Evolutionary conservation across 176 grass and related monocot genomes (phyloP).

Genomic region (Tillandsia leiboldiana): DNA sequence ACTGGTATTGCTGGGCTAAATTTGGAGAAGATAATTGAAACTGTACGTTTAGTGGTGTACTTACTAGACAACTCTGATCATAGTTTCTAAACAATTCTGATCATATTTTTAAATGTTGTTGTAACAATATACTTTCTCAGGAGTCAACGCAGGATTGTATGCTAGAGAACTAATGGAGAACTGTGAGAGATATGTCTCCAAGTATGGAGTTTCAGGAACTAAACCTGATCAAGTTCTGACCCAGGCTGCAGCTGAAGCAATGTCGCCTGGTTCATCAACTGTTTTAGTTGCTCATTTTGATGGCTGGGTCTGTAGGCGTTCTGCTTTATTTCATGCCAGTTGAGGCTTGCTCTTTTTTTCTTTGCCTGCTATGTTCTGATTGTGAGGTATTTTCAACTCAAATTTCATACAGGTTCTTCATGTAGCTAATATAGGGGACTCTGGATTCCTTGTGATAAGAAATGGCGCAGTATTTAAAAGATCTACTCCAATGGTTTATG

Average conservation of each 20-base stretch:
- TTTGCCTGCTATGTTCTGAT: too few relatives aligned
- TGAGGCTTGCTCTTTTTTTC: too few relatives aligned
- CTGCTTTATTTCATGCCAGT: background rate
- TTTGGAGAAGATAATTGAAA: too few relatives aligned
- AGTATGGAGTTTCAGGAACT: slow-evolving; percentile 35
- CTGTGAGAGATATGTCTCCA: slow-evolving; percentile 27
- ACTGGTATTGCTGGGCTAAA: too few relatives aligned
- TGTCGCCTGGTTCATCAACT: slow-evolving; percentile 86
- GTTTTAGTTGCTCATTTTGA: slow-evolving; percentile 89
- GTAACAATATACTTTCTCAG: slow-evolving; percentile 25
- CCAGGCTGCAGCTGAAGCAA: slow-evolving; percentile 51
- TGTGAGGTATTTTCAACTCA: background rate
- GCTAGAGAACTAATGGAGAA: slow-evolving; percentile 81
- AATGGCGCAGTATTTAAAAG: slow-evolving; percentile 56
- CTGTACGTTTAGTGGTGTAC: background rate
- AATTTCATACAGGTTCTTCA: slow-evolving; percentile 49
- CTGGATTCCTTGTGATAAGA: slow-evolving; percentile 86
- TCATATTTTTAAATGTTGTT: slow-evolving; percentile 1
- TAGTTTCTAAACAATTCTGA: background rate
- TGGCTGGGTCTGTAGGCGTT: slow-evolving; percentile 39
- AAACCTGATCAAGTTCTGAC: slow-evolving; percentile 53
- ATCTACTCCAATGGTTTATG: slow-evolving; percentile 86
- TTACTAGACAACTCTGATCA: background rate
- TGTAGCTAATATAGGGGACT: slow-evolving; percentile 86
- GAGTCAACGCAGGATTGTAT: slow-evolving; percentile 94